Percentiles rank a stretch among this genome's conserved stretches.
Conservation (phyloP, 371 early-diverging fungal species). For the Syncephalis fuscata region DNA sequence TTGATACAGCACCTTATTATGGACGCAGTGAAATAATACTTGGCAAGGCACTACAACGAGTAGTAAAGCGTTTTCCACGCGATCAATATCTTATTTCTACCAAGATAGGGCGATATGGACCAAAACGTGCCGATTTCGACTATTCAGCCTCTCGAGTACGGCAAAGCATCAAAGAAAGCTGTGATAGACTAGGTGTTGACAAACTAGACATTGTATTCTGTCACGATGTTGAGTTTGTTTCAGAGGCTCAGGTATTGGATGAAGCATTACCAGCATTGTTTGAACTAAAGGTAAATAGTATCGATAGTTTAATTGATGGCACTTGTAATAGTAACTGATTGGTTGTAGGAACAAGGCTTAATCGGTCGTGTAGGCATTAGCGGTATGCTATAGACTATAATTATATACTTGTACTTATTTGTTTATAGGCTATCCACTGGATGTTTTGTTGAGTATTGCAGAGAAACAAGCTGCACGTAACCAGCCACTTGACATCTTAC, state of each 20-base stretch:
- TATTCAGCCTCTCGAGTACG: slow-evolving; percentile 34
- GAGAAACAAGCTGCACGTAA: slow-evolving; percentile 34
- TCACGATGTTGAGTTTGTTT: slow-evolving; percentile 74
- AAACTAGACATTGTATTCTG: slow-evolving; percentile 61
- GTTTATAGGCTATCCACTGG: slow-evolving; percentile 38
- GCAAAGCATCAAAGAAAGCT: slow-evolving; percentile 39
- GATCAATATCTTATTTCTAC: slow-evolving; percentile 48
- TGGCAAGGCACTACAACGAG: slow-evolving; percentile 34
- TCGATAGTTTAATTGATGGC: background rate
- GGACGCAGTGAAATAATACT: slow-evolving; percentile 49
- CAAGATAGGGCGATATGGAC: slow-evolving; percentile 64
- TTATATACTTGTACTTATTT: background rate
- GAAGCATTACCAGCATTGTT: slow-evolving; percentile 46
- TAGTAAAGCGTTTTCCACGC: slow-evolving; percentile 35
- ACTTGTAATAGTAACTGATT: background rate
- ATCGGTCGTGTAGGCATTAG: slow-evolving; percentile 57
- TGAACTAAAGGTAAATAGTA: slow-evolving; percentile 31
- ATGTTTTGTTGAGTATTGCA: slow-evolving; percentile 44
- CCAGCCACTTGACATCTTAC: slow-evolving; percentile 43
- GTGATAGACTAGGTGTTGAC: slow-evolving; percentile 37
- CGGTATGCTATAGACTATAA: slow-evolving; percentile 16
- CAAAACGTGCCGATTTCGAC: slow-evolving; percentile 38
- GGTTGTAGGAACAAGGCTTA: slow-evolving; percentile 29
- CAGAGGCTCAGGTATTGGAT: slow-evolving; percentile 26
- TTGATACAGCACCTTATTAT: slow-evolving; percentile 71